These are phyloP conservation scores for Termitomyces sp. DNA, from an alignment of 768 basidiomycete genomes.

Conservation along the genomic window DNA sequence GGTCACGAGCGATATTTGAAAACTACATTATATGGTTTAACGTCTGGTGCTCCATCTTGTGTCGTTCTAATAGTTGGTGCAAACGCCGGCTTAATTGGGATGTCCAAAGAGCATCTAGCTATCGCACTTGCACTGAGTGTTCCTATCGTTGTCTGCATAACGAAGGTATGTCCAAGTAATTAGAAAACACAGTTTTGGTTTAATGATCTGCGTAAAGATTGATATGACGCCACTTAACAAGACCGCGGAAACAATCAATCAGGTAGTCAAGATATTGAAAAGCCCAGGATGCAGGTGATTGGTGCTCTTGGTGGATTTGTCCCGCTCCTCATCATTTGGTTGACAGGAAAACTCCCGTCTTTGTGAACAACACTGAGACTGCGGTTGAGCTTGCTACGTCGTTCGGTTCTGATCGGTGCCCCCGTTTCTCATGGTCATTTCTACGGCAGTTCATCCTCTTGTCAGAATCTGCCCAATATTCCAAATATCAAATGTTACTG, in stretches of 20 bases:
- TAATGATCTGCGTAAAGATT: conserved; percentile 47
- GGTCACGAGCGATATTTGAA: conserved; percentile 93
- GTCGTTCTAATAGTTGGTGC: conserved; percentile 93
- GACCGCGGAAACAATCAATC: conserved; percentile 86
- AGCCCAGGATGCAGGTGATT: conserved; percentile 89
- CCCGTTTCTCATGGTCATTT: neutral
- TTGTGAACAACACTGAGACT: conserved; percentile 78
- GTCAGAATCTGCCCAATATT: conserved; percentile 86
- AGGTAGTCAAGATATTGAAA: conserved; percentile 88
- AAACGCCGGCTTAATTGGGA: conserved; percentile 88
- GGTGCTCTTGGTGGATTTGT: neutral
- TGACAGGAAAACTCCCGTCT: conserved; percentile 74
- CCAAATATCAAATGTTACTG: conserved; percentile 91
- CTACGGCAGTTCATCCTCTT: conserved; percentile 7
- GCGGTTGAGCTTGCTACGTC: conserved; percentile 76
- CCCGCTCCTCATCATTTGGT: neutral
- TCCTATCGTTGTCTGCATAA: conserved; percentile 91
- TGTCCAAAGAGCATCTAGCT: conserved; percentile 96
- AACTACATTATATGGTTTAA: conserved; percentile 93
- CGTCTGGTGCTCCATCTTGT: conserved; percentile 90
- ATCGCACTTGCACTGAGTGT: conserved; percentile 92
- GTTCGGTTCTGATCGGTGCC: conserved; percentile 73
- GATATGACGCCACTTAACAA: conserved; percentile 97
- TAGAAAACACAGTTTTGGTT: neutral
- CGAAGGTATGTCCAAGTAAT: conserved; percentile 58